Conservation (phyloP, 306 rosid genomes). For the Glycyrrhiza uralensis region DNA sequence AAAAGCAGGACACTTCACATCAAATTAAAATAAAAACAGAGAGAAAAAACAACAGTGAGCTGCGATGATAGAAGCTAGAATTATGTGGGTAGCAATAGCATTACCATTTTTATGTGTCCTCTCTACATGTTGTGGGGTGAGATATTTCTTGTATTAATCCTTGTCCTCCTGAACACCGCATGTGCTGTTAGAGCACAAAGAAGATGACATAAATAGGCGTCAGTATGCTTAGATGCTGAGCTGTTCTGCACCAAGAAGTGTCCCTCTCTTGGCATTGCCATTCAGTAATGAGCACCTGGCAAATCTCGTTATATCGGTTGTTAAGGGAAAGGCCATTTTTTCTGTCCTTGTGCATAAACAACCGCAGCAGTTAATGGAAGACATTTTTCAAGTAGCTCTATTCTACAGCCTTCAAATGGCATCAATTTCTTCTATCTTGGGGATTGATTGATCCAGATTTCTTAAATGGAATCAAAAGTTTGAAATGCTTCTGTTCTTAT, state of each 20-base stretch:
- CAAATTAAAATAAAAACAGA: neutral
- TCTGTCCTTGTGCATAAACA: neutral
- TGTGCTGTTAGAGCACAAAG: slow-evolving; percentile 11
- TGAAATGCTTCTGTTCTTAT: neutral
- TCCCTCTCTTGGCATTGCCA: neutral
- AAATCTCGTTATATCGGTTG: neutral
- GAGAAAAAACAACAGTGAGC: neutral
- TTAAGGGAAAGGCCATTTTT: neutral
- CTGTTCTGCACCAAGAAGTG: slow-evolving; percentile 21
- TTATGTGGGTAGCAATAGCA: neutral
- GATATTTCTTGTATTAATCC: neutral
- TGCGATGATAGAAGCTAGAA: neutral
- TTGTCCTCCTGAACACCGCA: slow-evolving; percentile 9
- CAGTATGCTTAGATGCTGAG: slow-evolving; percentile 11
- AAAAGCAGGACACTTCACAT: neutral
- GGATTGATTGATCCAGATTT: neutral
- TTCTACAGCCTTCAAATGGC: neutral
- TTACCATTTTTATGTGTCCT: neutral
- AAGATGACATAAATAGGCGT: neutral
- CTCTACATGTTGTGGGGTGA: slow-evolving; percentile 7
- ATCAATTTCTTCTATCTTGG: neutral
- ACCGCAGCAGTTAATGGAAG: neutral
- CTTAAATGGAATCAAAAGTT: neutral
- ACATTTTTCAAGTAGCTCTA: neutral
- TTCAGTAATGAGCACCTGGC: neutral